Evolutionary conservation across 352 stramenopile genomes (phyloP).

Genomic region (Phytophthora europaea): DNA sequence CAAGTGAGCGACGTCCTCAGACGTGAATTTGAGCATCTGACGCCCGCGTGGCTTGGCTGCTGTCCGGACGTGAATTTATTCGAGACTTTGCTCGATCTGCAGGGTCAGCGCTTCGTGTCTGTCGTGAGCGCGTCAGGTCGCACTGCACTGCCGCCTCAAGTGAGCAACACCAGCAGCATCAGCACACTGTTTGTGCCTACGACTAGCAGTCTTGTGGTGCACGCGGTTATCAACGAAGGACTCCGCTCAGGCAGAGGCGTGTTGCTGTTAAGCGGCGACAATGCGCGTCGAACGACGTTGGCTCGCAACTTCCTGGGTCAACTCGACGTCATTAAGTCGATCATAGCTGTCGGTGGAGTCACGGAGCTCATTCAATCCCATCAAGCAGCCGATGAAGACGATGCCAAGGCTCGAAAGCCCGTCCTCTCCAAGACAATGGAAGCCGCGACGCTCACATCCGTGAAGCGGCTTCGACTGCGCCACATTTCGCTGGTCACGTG

Average conservation of each 20-base stretch:
- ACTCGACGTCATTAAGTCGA: slow-evolving; percentile 28
- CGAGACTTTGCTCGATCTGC: slow-evolving; percentile 50
- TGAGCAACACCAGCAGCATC: slow-evolving; percentile 4
- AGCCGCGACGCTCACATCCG: slow-evolving; percentile 38
- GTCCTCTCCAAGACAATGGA: slow-evolving; percentile 5
- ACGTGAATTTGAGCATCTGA: slow-evolving; percentile 43
- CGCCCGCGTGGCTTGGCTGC: slow-evolving; percentile 30
- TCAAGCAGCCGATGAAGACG: background rate
- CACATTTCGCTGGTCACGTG: slow-evolving; percentile 53
- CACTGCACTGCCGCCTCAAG: slow-evolving; percentile 1
- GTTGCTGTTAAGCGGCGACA: slow-evolving; percentile 46
- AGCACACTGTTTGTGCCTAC: slow-evolving; percentile 56
- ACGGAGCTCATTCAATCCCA: background rate
- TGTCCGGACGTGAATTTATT: slow-evolving; percentile 46
- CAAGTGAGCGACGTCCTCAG: slow-evolving; percentile 46
- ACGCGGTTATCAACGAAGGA: slow-evolving; percentile 50
- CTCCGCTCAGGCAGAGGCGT: slow-evolving; percentile 48
- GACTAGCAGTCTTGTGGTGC: slow-evolving; percentile 47
- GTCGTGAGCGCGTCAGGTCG: slow-evolving; percentile 4
- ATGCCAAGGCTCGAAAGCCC: slow-evolving; percentile 10
- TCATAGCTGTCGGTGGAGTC: slow-evolving; percentile 19
- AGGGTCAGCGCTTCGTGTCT: slow-evolving; percentile 38
- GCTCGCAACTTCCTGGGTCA: slow-evolving; percentile 51
- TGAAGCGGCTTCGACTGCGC: slow-evolving; percentile 58
- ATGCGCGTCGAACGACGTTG: slow-evolving; percentile 44